These are phyloP conservation scores for Eutrema heterophyllum DNA, from an alignment of 345 rosid species.

Conservation along the genomic window DNA sequence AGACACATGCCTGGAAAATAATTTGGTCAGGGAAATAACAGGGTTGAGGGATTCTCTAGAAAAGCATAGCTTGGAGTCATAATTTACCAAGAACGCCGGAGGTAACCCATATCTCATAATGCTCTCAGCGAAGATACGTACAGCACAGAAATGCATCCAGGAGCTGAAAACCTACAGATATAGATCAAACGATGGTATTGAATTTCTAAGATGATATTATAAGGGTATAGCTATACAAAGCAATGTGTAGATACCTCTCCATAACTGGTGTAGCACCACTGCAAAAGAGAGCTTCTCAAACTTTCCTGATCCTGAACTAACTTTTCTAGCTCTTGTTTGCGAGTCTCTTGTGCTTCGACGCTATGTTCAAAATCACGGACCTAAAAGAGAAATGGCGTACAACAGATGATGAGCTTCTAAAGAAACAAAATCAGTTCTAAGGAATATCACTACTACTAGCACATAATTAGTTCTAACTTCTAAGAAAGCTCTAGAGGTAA, in stretches of 20 bases:
- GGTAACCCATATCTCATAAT: constrained; percentile 98
- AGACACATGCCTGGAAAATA: constrained; percentile 71
- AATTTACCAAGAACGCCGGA: constrained; percentile 84
- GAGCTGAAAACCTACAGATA: constrained; percentile 85
- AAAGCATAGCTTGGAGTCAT: constrained; percentile 10
- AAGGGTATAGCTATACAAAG: neutral
- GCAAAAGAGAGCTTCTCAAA: constrained; percentile 86
- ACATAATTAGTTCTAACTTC: neutral
- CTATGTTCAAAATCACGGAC: constrained; percentile 90
- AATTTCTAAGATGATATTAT: neutral
- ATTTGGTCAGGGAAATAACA: neutral
- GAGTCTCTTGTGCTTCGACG: constrained; percentile 74
- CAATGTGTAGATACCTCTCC: constrained; percentile 64
- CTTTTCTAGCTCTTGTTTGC: constrained; percentile 81
- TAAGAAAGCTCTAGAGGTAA: neutral
- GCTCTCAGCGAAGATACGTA: constrained; percentile 92
- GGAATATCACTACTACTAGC: neutral
- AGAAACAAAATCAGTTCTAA: neutral
- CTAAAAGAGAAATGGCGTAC: constrained; percentile 36
- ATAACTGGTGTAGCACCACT: constrained; percentile 95
- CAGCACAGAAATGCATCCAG: constrained; percentile 99
- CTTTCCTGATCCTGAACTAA: constrained; percentile 75
- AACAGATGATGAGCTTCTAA: neutral
- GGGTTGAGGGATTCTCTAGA: neutral
- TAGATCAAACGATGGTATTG: neutral